These are phyloP conservation scores for Gautieria morchelliformis DNA, from an alignment of 768 basidiomycete species.

Conservation along the genomic window DNA sequence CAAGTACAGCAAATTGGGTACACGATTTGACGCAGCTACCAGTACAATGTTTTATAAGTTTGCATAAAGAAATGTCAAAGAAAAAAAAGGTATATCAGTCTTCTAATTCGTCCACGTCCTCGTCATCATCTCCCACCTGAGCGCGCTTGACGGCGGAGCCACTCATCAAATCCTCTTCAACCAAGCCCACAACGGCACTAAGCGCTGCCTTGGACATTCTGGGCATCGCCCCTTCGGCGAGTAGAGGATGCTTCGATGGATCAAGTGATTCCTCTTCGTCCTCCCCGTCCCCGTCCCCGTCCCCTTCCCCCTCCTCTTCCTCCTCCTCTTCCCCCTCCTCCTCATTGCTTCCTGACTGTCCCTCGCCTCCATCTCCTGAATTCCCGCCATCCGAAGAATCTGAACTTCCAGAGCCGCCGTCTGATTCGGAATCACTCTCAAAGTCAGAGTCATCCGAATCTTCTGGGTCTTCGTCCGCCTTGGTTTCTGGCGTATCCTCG, in stretches of 20 bases:
- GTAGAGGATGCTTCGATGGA: constrained; percentile 48
- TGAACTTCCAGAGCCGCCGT: constrained; percentile 21
- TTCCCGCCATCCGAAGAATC: constrained; percentile 21
- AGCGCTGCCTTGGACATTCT: constrained; percentile 57
- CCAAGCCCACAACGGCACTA: constrained; percentile 55
- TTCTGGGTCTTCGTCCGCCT: neutral
- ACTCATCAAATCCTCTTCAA: constrained; percentile 42
- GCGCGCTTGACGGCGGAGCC: constrained; percentile 5
- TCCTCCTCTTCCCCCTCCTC: constrained; percentile 24
- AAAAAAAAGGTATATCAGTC: neutral
- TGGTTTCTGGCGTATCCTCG: neutral
- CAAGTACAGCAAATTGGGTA: too few species aligned
- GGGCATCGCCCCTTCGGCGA: constrained; percentile 59
- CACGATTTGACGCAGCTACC: too few species aligned
- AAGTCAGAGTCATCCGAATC: constrained; percentile 20
- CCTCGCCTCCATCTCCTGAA: constrained; percentile 25
- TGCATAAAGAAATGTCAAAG: neutral
- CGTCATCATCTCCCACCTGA: constrained; percentile 18
- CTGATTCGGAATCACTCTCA: constrained; percentile 20
- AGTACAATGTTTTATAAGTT: too few species aligned
- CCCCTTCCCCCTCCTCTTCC: constrained; percentile 27
- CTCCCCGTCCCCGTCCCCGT: constrained; percentile 26
- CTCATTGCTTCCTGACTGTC: constrained; percentile 22
- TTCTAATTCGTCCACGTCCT: constrained; percentile 44
- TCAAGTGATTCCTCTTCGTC: constrained; percentile 37